Conservation (phyloP, 2,329 filamentous ascomycete genomes). For the Pseudogymnoascus sp. region DNA sequence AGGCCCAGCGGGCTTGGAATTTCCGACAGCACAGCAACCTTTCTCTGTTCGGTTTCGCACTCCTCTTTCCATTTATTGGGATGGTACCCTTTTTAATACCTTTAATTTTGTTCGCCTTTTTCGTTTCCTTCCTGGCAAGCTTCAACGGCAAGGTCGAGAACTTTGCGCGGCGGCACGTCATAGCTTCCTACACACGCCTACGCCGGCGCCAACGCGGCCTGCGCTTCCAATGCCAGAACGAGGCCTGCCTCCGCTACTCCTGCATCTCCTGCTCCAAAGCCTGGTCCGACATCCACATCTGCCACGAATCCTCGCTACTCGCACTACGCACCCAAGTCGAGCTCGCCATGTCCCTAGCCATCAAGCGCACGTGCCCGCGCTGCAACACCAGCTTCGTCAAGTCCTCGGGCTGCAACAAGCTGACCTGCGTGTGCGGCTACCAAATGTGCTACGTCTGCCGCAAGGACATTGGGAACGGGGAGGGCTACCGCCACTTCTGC, state of each 20-base stretch:
- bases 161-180: conserved; percentile 41
- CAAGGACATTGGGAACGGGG: conserved; percentile 54
- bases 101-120: conserved; percentile 38
- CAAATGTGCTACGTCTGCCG: conserved; percentile 98
- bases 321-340: conserved; percentile 85
- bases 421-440: conserved; percentile 92
- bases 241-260: conserved; percentile 60
- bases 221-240: conserved; percentile 69
- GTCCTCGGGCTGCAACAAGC: conserved; percentile 88
- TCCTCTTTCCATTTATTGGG: conserved; percentile 31
- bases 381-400: conserved; percentile 93
- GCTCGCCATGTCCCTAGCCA: conserved; percentile 83
- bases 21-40: conserved; percentile 46
- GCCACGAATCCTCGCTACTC: conserved; percentile 74
- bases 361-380: conserved; percentile 89
- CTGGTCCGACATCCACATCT: conserved; percentile 85
- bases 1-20: conserved; percentile 45
- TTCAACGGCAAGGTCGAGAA: conserved; percentile 24
- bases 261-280: conserved; percentile 76
- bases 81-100: conserved; percentile 51
- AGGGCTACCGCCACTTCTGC: conserved; percentile 91
- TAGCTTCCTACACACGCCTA: conserved; percentile 56
- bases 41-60: conserved; percentile 20
- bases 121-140: conserved; percentile 29
- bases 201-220: conserved; percentile 64